Evolutionary conservation across 2,329 filamentous ascomycete genomes (phyloP).

Genomic region (Colletotrichum chrysophilum): DNA sequence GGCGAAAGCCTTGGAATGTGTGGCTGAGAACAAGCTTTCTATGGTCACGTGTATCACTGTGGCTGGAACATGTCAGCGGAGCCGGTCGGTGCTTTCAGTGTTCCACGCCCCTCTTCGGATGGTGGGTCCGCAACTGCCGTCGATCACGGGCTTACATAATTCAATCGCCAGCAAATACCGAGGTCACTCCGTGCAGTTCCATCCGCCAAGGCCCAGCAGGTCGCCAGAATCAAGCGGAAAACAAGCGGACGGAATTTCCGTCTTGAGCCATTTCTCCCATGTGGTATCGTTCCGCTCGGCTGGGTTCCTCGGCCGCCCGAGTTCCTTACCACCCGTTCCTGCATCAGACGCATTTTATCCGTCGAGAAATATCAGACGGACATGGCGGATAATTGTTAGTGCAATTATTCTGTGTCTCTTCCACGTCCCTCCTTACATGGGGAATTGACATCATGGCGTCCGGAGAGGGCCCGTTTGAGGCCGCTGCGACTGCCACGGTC

Average conservation of each 20-base stretch:
- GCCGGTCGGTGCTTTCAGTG: neutral
- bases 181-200: neutral
- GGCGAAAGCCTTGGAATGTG: neutral
- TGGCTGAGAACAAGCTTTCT: neutral
- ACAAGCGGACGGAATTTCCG: conserved; percentile 9
- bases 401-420: neutral
- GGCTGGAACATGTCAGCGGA: neutral
- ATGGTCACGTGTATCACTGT: neutral
- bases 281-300: neutral
- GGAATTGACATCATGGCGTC: conserved; percentile 13
- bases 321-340: neutral
- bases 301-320: neutral
- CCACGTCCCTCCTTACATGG: neutral
- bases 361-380: neutral
- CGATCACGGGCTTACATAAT: neutral
- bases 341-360: conserved; percentile 12
- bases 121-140: neutral
- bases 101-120: neutral
- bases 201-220: neutral
- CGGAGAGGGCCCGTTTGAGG: neutral
- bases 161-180: neutral
- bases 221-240: conserved; percentile 3
- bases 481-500: neutral
- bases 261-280: conserved; percentile 3
- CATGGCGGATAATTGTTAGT: conserved; percentile 9